Conservation (phyloP, 1,284 basidiomycete species). For the Phellopilus nigrolimitatus region DNA sequence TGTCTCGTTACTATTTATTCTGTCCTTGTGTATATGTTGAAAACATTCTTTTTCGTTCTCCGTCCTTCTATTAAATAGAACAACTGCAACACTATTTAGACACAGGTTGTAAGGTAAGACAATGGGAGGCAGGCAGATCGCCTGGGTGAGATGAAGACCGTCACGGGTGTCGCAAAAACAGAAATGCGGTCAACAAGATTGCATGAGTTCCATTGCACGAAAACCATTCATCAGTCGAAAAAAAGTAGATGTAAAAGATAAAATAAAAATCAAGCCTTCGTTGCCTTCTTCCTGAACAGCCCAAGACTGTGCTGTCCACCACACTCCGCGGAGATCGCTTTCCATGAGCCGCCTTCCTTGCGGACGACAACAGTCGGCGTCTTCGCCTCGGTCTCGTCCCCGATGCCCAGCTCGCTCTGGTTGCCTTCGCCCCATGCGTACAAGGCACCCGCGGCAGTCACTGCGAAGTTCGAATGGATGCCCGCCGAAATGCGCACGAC, state of each 20-base stretch:
- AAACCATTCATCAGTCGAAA: neutral
- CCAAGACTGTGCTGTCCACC: constrained; percentile 72
- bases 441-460: constrained; percentile 71
- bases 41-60: neutral
- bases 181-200: neutral
- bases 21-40: too few relatives aligned
- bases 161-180: constrained; percentile 2
- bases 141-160: neutral
- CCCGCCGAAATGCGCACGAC: constrained; percentile 76
- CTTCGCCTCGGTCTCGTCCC: constrained; percentile 50
- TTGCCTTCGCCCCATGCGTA: constrained; percentile 87
- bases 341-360: constrained; percentile 61
- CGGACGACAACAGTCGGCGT: constrained; percentile 63
- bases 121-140: neutral
- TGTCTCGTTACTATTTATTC: too few relatives aligned
- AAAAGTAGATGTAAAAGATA: constrained; percentile 2
- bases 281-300: constrained; percentile 53
- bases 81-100: constrained; percentile 5
- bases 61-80: constrained; percentile 1
- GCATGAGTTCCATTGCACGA: neutral
- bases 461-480: constrained; percentile 78
- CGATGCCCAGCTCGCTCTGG: constrained; percentile 64
- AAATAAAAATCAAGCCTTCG: neutral
- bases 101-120: neutral
- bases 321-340: constrained; percentile 55